Conservation (phyloP, 2,329 filamentous ascomycete species). For the Stylonectria norvegica region DNA sequence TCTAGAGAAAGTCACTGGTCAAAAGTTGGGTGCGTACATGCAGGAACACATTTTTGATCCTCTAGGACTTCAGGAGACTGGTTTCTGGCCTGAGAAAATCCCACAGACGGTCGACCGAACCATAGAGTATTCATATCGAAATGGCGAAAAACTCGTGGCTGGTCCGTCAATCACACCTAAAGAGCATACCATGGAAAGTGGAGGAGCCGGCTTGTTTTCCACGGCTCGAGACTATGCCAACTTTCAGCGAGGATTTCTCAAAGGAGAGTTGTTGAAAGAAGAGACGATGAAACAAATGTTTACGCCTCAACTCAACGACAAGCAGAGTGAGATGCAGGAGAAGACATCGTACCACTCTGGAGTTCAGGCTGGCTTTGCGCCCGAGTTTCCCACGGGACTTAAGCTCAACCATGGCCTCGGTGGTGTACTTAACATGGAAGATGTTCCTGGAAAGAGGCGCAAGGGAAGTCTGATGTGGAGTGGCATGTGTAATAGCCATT, state of each 20-base stretch:
- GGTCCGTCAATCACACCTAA: slow-evolving; percentile 19
- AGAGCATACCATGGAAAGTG: slow-evolving; percentile 38
- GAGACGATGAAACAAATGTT: slow-evolving; percentile 36
- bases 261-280: slow-evolving; percentile 28
- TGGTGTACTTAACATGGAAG: slow-evolving; percentile 38
- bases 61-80: slow-evolving; percentile 35
- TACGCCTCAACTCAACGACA: slow-evolving; percentile 37
- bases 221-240: slow-evolving; percentile 39
- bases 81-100: slow-evolving; percentile 33
- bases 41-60: slow-evolving; percentile 35
- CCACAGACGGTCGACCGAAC: slow-evolving; percentile 24
- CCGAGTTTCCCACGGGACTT: slow-evolving; percentile 35
- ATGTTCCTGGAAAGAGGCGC: slow-evolving; percentile 38
- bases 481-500: slow-evolving; percentile 41
- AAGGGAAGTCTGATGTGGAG: slow-evolving; percentile 44
- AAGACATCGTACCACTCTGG: slow-evolving; percentile 14
- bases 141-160: slow-evolving; percentile 19
- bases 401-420: slow-evolving; percentile 37
- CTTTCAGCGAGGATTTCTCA: slow-evolving; percentile 34
- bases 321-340: slow-evolving; percentile 21
- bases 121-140: slow-evolving; percentile 19
- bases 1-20: slow-evolving; percentile 39
- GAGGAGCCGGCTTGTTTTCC: slow-evolving; percentile 42
- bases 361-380: slow-evolving; percentile 28
- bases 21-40: slow-evolving; percentile 37